phyloP scores from a whole-genome alignment of 139 green algal species.

The Chlorella vulgaris region DNA sequence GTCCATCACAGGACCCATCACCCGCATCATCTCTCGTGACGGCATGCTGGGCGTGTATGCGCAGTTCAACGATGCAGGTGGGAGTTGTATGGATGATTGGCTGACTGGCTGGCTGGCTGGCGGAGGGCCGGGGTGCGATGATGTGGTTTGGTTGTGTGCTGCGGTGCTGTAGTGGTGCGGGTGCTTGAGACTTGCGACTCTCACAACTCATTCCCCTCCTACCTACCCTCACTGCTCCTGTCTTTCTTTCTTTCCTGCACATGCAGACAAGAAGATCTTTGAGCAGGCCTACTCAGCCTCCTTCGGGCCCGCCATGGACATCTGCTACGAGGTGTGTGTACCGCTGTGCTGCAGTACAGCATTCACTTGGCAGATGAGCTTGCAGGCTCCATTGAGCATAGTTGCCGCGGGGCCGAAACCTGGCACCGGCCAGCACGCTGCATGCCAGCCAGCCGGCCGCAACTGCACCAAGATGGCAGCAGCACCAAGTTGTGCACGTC shows the following conservation, averaged over 20 bases:
- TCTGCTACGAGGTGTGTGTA: constrained; percentile 97
- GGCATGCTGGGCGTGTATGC: constrained; percentile 99
- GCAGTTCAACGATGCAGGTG: constrained; percentile 58
- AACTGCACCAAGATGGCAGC: too few species aligned
- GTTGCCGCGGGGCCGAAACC: too few species aligned
- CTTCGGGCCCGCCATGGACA: constrained; percentile 93
- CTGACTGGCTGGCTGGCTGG: not conserved
- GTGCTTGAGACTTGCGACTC: not conserved
- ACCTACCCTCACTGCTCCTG: not conserved
- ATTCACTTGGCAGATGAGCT: too few species aligned
- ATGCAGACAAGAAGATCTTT: constrained; percentile 89
- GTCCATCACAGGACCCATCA: constrained; percentile 97
- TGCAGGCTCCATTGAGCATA: too few species aligned
- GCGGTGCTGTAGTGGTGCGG: too few species aligned
- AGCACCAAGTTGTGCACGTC: too few species aligned
- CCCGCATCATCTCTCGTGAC: constrained; percentile 90
- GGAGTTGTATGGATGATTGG: not conserved
- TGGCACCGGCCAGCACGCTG: too few species aligned
- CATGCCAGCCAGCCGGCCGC: too few species aligned
- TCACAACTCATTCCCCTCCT: not conserved
- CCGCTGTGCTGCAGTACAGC: not conserved
- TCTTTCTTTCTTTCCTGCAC: constrained; percentile 44
- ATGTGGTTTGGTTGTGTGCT: not conserved
- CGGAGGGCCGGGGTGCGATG: too few species aligned
- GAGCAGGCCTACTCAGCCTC: constrained; percentile 88